Conservation (phyloP, 2,329 filamentous ascomycete genomes). For the Diaporthe sp. region DNA sequence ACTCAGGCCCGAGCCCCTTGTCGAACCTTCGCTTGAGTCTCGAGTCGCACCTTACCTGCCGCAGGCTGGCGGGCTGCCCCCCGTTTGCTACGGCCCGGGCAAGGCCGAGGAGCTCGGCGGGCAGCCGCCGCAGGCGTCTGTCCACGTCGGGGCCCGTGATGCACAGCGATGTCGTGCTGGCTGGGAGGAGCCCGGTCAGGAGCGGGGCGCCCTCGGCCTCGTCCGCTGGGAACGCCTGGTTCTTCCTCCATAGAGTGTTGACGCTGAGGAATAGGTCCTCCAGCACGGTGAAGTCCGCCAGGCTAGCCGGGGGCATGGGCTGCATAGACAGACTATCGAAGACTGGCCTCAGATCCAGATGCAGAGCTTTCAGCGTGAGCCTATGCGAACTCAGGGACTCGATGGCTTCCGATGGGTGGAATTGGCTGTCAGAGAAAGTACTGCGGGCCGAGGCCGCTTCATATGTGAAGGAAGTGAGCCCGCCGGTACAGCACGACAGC, state of each 20-base stretch:
- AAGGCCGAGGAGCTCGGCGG: background rate
- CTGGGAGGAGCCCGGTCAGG: background rate
- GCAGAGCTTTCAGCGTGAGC: background rate
- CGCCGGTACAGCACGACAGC: background rate
- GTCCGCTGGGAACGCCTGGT: too few species aligned
- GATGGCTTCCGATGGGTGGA: background rate
- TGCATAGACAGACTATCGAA: background rate
- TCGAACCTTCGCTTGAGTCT: background rate
- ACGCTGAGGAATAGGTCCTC: background rate
- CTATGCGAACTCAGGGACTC: background rate
- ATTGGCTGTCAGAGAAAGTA: background rate
- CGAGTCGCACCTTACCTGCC: conserved; percentile 5
- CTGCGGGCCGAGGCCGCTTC: background rate
- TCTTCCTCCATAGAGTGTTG: background rate
- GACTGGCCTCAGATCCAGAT: background rate
- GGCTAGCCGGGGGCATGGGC: background rate
- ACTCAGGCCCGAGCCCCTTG: background rate
- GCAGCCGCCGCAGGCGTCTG: background rate
- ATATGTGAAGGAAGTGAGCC: background rate
- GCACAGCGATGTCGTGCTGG: background rate
- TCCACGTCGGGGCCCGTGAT: background rate
- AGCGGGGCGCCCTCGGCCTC: too few species aligned
- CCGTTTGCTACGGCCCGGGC: background rate
- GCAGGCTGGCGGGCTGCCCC: background rate
- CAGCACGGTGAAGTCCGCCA: background rate